Percentiles rank a stretch among this genome's conserved stretches.
These are phyloP conservation scores for Alternaria ethzedia DNA, from an alignment of 2,329 filamentous ascomycete species.

Conservation along the genomic window DNA sequence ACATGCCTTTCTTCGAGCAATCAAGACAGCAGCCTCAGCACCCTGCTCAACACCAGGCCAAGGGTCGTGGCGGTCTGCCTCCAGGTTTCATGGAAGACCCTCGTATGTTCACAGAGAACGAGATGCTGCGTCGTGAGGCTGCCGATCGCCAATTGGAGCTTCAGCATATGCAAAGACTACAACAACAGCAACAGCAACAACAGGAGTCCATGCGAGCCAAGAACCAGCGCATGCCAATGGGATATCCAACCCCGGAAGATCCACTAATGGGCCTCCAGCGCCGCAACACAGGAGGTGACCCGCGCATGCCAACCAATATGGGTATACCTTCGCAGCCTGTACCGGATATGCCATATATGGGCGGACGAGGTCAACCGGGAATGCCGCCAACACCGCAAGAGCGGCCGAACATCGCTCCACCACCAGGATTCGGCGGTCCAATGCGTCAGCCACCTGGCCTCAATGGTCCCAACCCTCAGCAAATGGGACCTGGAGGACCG, in stretches of 20 bases:
- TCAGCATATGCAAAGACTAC: constrained; percentile 38
- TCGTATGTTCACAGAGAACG: constrained; percentile 41
- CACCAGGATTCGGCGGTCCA: constrained; percentile 44
- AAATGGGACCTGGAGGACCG: constrained; percentile 42
- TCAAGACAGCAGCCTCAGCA: constrained; percentile 41
- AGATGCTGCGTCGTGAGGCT: constrained; percentile 41
- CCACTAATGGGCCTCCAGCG: constrained; percentile 43
- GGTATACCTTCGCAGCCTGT: constrained; percentile 50
- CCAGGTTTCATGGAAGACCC: constrained; percentile 48
- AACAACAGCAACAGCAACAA: constrained; percentile 20
- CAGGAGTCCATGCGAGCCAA: constrained; percentile 46
- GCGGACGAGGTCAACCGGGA: constrained; percentile 39
- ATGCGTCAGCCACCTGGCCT: constrained; percentile 48
- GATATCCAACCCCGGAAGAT: constrained; percentile 43
- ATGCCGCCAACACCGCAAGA: constrained; percentile 48
- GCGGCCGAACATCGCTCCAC: constrained; percentile 44
- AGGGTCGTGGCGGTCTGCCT: constrained; percentile 45
- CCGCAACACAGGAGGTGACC: constrained; percentile 45
- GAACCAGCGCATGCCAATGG: constrained; percentile 40
- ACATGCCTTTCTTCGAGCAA: constrained; percentile 45
- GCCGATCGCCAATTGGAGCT: constrained; percentile 38
- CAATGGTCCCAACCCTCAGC: constrained; percentile 34
- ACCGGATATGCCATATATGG: constrained; percentile 45
- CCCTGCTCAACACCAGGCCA: constrained; percentile 37
- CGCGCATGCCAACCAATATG: constrained; percentile 50